Percentiles rank a stretch among this genome's conserved stretches.
Conservation (phyloP, 352 stramenopile genomes). For the Phytopythium helicoides region DNA sequence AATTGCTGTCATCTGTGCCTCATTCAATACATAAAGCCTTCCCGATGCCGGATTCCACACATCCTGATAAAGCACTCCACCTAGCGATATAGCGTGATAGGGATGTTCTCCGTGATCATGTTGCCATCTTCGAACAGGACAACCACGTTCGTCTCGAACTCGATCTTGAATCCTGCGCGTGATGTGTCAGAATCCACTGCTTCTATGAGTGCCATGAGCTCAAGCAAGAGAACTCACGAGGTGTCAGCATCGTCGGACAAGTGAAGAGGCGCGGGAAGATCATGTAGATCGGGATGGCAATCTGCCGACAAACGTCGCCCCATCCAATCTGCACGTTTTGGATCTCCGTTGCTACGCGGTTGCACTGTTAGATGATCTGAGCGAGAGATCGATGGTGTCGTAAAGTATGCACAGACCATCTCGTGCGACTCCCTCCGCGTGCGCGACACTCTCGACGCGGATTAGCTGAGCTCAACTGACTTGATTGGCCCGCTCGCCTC, state of each 20-base stretch:
- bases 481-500: constrained; percentile 75
- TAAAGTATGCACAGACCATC: no score
- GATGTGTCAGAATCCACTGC: not conserved
- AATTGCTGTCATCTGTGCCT: no score
- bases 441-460: constrained; percentile 83
- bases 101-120: constrained; percentile 91
- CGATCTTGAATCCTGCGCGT: constrained; percentile 84
- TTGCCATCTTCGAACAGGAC: constrained; percentile 91
- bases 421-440: constrained; percentile 69
- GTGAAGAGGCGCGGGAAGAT: constrained; percentile 92
- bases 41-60: no score
- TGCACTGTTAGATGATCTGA: no score
- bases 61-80: not conserved
- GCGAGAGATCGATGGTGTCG: not conserved
- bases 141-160: constrained; percentile 93
- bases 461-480: constrained; percentile 91
- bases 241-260: constrained; percentile 88
- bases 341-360: constrained; percentile 92
- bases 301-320: constrained; percentile 86
- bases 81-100: constrained; percentile 82
- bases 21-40: no score
- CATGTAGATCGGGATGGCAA: constrained; percentile 94
- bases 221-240: constrained; percentile 32
- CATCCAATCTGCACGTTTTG: constrained; percentile 93
- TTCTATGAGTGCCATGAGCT: not conserved